phyloP scores from a whole-genome alignment of 2,329 filamentous ascomycete species.

The Monosporascus cannonballus region DNA sequence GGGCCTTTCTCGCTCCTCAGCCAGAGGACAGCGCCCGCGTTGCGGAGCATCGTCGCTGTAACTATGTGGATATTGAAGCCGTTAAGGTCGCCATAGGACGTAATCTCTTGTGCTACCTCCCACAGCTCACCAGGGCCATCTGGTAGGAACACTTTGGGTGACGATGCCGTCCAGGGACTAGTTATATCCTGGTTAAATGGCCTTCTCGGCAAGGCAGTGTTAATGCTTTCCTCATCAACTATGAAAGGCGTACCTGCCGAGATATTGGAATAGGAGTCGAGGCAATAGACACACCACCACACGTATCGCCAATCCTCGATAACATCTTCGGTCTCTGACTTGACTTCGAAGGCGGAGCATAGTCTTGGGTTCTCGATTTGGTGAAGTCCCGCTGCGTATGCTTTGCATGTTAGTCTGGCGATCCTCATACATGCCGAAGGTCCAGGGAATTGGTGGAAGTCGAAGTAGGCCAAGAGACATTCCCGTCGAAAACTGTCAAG shows the following conservation, averaged over 20 bases:
- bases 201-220: constrained; percentile 19
- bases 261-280: constrained; percentile 31
- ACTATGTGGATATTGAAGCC: constrained; percentile 23
- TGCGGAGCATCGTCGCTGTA: constrained; percentile 20
- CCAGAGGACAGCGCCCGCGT: constrained; percentile 17
- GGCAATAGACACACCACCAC: constrained; percentile 31
- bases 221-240: constrained; percentile 22
- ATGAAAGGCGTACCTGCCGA: constrained; percentile 21
- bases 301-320: constrained; percentile 28
- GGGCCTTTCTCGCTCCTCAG: constrained; percentile 10
- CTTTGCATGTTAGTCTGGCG: constrained; percentile 26
- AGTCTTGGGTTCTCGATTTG: constrained; percentile 25
- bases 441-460: constrained; percentile 30
- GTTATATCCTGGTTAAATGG: constrained; percentile 4
- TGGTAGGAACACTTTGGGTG: constrained; percentile 15
- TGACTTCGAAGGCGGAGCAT: constrained; percentile 18
- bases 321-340: constrained; percentile 18
- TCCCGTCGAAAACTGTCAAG: constrained; percentile 26
- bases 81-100: constrained; percentile 9
- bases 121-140: constrained; percentile 20
- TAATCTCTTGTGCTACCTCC: constrained; percentile 14
- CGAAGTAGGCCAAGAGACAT: constrained; percentile 29
- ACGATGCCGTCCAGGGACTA: background rate
- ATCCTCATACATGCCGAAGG: constrained; percentile 26
- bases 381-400: constrained; percentile 27